phyloP scores from a whole-genome alignment of 305 asterid species.

The Fraxinus dipetala region DNA sequence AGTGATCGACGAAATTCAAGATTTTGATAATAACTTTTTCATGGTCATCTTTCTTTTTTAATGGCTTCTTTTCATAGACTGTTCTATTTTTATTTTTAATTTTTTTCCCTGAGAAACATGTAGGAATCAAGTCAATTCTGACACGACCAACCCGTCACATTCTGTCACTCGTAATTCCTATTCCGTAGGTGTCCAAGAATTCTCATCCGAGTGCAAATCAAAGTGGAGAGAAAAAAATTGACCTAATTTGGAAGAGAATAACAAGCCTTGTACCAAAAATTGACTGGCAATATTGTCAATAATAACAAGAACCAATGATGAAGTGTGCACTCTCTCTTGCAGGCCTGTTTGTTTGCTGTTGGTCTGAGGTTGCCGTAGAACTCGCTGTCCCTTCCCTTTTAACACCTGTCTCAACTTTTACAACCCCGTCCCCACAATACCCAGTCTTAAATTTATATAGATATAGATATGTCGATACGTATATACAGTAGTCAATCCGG shows the following conservation, averaged over 20 bases:
- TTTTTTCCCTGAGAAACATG: background rate
- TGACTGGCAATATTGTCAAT: constrained; percentile 26
- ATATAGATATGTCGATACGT: background rate
- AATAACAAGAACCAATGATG: constrained; percentile 40
- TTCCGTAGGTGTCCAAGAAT: background rate
- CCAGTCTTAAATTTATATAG: background rate
- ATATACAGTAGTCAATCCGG: constrained; percentile 16
- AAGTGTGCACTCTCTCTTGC: constrained; percentile 31
- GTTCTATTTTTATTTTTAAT: background rate
- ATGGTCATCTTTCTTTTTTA: no score
- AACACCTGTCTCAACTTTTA: constrained; percentile 14
- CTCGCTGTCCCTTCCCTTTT: background rate
- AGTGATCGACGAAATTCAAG: background rate
- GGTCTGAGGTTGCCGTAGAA: constrained; percentile 29
- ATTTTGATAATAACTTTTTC: background rate
- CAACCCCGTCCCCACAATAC: background rate
- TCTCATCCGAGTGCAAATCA: background rate
- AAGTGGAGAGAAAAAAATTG: background rate
- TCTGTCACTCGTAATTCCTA: background rate
- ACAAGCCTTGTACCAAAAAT: background rate
- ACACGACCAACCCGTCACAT: background rate
- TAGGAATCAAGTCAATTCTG: background rate
- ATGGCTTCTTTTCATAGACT: background rate
- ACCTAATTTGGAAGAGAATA: background rate
- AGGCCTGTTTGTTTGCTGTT: constrained; percentile 35